Percentiles rank a stretch among this genome's conserved stretches.
Evolutionary conservation across 441 rosid genomes (phyloP).

Genomic region (Brassica balearica): DNA sequence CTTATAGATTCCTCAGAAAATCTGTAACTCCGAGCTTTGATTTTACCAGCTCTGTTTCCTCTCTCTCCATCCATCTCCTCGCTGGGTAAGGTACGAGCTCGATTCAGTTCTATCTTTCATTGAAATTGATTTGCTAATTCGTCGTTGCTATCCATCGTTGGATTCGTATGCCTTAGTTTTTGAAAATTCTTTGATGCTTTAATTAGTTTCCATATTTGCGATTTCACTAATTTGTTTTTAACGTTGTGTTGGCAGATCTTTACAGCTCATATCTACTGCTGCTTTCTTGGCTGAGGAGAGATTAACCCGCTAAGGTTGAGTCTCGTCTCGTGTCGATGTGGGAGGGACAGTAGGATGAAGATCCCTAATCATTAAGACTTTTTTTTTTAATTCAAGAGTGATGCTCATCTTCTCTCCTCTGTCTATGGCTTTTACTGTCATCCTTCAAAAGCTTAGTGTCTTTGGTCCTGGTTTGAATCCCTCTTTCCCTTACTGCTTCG

Average conservation of each 20-base stretch:
- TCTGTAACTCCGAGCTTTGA: constrained; percentile 1
- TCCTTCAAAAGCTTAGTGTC: constrained; percentile 65
- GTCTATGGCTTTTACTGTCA: constrained; percentile 45
- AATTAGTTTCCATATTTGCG: too few species aligned
- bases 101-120: neutral
- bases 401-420: constrained; percentile 59
- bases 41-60: constrained; percentile 8
- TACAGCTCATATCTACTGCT: neutral
- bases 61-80: constrained; percentile 30
- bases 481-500: constrained; percentile 81
- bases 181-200: too few species aligned
- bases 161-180: neutral
- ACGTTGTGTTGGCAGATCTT: constrained; percentile 18
- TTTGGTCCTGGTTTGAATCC: constrained; percentile 93
- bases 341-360: neutral
- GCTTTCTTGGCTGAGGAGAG: neutral
- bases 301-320: neutral
- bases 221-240: neutral
- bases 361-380: constrained; percentile 30
- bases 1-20: constrained; percentile 11
- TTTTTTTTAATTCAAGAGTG: constrained; percentile 32
- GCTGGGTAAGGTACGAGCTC: constrained; percentile 24
- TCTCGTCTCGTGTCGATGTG: neutral
- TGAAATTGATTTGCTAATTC: neutral
- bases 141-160: neutral